A percentile compares a stretch with the other conserved stretches of the same genome.
phyloP scores from a whole-genome alignment of 2,329 filamentous ascomycete genomes.

The Arthrobotrys entomopaga region DNA sequence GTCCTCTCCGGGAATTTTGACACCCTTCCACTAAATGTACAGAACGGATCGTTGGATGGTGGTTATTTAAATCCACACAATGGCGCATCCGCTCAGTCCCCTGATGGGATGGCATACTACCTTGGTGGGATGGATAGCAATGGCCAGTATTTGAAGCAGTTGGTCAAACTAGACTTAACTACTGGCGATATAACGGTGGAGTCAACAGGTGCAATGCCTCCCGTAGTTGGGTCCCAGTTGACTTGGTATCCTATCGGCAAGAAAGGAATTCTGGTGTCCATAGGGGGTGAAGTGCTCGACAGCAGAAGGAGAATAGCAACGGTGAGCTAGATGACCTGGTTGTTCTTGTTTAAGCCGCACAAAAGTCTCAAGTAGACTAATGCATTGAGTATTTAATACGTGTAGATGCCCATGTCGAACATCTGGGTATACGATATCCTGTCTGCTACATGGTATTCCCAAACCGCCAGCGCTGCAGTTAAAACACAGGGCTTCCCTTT shows the following conservation, averaged over 20 bases:
- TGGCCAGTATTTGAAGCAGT: constrained; percentile 31
- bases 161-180: constrained; percentile 28
- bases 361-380: background rate
- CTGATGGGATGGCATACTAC: constrained; percentile 37
- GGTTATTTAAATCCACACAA: constrained; percentile 33
- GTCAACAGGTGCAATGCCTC: constrained; percentile 21
- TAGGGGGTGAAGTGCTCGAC: constrained; percentile 30
- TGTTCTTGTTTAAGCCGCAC: background rate
- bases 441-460: constrained; percentile 30
- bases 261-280: constrained; percentile 32
- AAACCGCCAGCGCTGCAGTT: constrained; percentile 28
- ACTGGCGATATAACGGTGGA: constrained; percentile 31
- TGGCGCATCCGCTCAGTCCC: constrained; percentile 44
- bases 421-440: constrained; percentile 44
- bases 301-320: constrained; percentile 27
- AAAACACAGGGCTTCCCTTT: constrained; percentile 26
- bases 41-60: background rate
- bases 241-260: constrained; percentile 41
- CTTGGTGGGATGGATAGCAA: constrained; percentile 30
- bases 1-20: constrained; percentile 12
- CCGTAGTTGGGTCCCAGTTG: constrained; percentile 33
- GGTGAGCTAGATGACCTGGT: constrained; percentile 9
- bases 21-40: background rate
- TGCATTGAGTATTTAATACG: background rate
- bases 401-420: constrained; percentile 34